These are phyloP conservation scores for Durusdinium trenchii DNA, from an alignment of 73 alveolate genomes.

Conservation along the genomic window DNA sequence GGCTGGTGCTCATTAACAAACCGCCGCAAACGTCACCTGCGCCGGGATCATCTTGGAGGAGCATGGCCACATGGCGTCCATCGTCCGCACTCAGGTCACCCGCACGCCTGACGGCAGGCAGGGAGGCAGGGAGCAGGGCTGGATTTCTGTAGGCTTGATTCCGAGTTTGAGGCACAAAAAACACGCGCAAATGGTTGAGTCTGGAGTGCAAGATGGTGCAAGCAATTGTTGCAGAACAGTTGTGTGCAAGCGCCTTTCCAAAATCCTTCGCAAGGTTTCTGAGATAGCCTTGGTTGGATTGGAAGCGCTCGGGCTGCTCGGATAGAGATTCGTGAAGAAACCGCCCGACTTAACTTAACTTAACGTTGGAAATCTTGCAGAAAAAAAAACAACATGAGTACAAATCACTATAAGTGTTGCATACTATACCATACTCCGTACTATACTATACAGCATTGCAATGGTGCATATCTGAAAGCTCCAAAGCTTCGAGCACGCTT, in stretches of 20 bases:
- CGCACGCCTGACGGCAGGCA: constrained; percentile 8
- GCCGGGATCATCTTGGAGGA: constrained; percentile 61
- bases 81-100: constrained; percentile 24
- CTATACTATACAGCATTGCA: no score
- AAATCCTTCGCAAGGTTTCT: not conserved
- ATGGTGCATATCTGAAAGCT: no score
- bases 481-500: no score
- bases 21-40: constrained; percentile 30
- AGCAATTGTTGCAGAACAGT: not conserved
- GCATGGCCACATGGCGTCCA: constrained; percentile 1
- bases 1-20: no score
- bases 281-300: constrained; percentile 69
- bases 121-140: not conserved
- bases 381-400: not conserved
- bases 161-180: not conserved
- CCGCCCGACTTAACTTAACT: no score
- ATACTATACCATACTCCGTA: no score
- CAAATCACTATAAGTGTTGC: not conserved
- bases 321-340: no score
- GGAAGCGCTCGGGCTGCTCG: not conserved
- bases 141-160: not conserved
- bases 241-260: constrained; percentile 13
- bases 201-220: not conserved
- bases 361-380: not conserved
- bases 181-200: not conserved